Conservation (phyloP, 2,329 filamentous ascomycete genomes). For the Neodidymelliopsis sp. region DNA sequence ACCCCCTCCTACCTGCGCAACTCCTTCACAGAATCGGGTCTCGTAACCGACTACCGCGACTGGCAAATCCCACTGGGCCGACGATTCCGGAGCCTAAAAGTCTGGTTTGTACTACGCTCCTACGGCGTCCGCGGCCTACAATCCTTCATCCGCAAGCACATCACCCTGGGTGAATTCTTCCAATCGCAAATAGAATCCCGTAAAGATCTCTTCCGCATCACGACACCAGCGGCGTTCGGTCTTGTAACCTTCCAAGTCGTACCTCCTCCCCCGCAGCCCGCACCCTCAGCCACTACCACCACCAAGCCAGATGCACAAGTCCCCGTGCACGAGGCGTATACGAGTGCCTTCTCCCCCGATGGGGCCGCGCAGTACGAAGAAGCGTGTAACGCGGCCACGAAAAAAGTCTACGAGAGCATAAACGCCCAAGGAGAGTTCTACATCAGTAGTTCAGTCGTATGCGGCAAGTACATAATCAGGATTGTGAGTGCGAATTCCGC, state of each 20-base stretch:
- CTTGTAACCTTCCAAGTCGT: constrained; percentile 78
- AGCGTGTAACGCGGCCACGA: constrained; percentile 72
- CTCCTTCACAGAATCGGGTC: constrained; percentile 77
- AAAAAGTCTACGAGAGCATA: constrained; percentile 76
- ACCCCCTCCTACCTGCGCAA: constrained; percentile 85
- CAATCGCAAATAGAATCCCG: constrained; percentile 65
- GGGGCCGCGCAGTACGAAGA: constrained; percentile 55
- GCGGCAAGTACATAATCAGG: constrained; percentile 78
- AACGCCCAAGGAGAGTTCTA: constrained; percentile 81
- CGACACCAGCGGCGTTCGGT: constrained; percentile 78
- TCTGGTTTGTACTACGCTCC: constrained; percentile 90
- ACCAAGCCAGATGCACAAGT: constrained; percentile 32
- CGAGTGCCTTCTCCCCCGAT: constrained; percentile 45
- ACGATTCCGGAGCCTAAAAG: constrained; percentile 86
- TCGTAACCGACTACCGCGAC: constrained; percentile 94
- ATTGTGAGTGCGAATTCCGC: constrained; percentile 77
- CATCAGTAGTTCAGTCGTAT: constrained; percentile 78
- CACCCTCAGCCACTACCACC: constrained; percentile 6
- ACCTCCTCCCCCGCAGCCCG: constrained; percentile 17
- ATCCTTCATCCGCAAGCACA: constrained; percentile 73
- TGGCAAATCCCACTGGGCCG: constrained; percentile 96
- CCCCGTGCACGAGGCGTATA: constrained; percentile 40
- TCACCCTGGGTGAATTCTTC: constrained; percentile 75
- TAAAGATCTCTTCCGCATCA: constrained; percentile 75
- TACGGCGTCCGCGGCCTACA: constrained; percentile 82